Evolutionary conservation across 768 basidiomycete genomes (phyloP).

Genomic region (Mycena maculata): DNA sequence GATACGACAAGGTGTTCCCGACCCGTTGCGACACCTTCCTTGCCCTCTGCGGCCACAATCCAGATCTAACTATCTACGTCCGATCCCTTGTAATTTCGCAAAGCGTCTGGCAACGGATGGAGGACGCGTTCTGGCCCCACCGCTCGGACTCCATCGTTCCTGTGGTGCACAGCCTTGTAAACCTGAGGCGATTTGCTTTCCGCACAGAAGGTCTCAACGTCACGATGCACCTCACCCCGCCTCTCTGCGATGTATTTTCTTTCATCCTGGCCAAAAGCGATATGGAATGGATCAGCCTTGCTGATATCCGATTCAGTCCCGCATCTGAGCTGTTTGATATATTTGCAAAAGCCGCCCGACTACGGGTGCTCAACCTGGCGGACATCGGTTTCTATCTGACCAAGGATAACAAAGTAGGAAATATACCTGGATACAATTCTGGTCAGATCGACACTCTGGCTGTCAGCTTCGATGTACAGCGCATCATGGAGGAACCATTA

Average conservation of each 20-base stretch:
- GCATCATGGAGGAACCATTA: not conserved
- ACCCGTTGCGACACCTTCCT: slow-evolving; percentile 7
- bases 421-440: not conserved
- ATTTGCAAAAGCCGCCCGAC: not conserved
- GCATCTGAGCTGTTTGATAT: not conserved
- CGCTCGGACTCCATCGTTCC: not conserved
- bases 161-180: not conserved
- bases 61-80: not conserved
- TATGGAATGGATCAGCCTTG: not conserved
- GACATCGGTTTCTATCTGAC: not conserved
- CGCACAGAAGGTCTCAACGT: slow-evolving; percentile 1
- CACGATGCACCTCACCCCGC: not conserved
- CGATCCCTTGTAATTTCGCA: not conserved
- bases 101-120: not conserved
- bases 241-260: not conserved
- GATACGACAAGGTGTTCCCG: not conserved
- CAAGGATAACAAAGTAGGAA: not conserved
- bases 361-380: not conserved
- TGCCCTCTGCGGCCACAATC: not conserved
- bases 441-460: slow-evolving; percentile 7
- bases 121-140: not conserved
- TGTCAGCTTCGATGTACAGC: slow-evolving; percentile 7
- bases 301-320: not conserved
- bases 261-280: not conserved
- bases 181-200: not conserved